Evolutionary conservation across 2,329 filamentous ascomycete genomes (phyloP), one percentile per base, ranked within the genome.

Genomic region (Pestalotiopsis fici): DNA sequence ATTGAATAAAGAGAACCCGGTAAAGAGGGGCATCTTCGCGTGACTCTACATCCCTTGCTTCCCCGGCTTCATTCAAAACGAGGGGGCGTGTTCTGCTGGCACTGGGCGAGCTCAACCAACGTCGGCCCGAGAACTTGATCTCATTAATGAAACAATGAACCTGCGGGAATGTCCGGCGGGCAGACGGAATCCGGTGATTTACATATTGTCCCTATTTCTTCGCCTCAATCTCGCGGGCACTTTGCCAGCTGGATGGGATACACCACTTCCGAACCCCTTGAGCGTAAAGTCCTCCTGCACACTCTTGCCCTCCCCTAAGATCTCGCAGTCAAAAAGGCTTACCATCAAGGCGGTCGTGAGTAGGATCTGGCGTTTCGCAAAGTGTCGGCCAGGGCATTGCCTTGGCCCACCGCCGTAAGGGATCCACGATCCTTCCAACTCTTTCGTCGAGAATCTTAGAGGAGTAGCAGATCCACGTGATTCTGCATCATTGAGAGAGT

Each of bases 361-460:
- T 28, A 77, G 47, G 60, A 76, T 76, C 67, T 76, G 74, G 23
- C 75, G 72, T 47, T 76, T 77, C 2, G 76, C 74, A 67, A 77
- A 77, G 67, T 76, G 73, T 11, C 73, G 68, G 0, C 75, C 74
- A 11, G 74, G 74, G 67, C 72, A 77, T 61, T 73, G 69, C 18
- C 74, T 66, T 27, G 71, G 71, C 15, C 75, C 74, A 18, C 75
- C 75, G 7, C 76, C 75, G 23, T 74, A 76, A 0, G 75, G 72
- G 13, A 77, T 74, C 74, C 74, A 77, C 3, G 73, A 73, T 13
- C 74, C 74, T 68, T 75, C 74, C 25, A 73, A 61, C 25, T 71
- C 73, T 67, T 74, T 76, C 1, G 68, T 73, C 25, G 73, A 74
- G 66, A 75, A 77, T 47, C 9, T 62, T 7, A 21, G n/a, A 27